Evolutionary conservation across 2,329 filamentous ascomycete genomes (phyloP).

Genomic region (Aspergillus floridensis): DNA sequence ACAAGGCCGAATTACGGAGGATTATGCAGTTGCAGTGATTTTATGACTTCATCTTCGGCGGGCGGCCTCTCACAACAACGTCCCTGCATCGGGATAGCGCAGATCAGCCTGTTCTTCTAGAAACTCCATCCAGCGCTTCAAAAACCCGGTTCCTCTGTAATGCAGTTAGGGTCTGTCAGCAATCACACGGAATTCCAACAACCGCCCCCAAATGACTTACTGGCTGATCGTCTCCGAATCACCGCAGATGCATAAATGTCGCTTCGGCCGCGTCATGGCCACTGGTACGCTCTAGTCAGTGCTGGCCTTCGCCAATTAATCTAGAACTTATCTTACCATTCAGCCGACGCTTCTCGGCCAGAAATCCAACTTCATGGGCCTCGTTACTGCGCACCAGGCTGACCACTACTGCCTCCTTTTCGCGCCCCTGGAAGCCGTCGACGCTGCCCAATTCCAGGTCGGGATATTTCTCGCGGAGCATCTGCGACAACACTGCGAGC

Average conservation of each 20-base stretch:
- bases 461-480: conserved; percentile 76
- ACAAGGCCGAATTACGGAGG: not conserved
- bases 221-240: conserved; percentile 89
- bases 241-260: conserved; percentile 85
- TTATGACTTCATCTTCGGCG: not conserved
- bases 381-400: conserved; percentile 91
- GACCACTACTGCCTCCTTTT: conserved; percentile 93
- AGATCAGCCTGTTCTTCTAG: conserved; percentile 88
- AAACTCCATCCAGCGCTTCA: conserved; percentile 87
- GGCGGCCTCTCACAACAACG: conserved; percentile 27
- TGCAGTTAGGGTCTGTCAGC: conserved; percentile 3
- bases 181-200: not conserved
- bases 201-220: conserved; percentile 54
- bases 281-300: conserved; percentile 53
- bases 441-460: conserved; percentile 94
- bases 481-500: conserved; percentile 70
- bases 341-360: conserved; percentile 84
- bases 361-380: conserved; percentile 84
- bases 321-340: conserved; percentile 67
- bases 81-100: conserved; percentile 70
- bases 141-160: conserved; percentile 73
- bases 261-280: conserved; percentile 91
- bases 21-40: not conserved
- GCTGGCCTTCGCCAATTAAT: not conserved
- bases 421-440: conserved; percentile 93